Percentiles rank a stretch among this genome's conserved stretches.
Conservation (phyloP, 2,329 filamentous ascomycete species). For the Amauroascus verrucosus region DNA sequence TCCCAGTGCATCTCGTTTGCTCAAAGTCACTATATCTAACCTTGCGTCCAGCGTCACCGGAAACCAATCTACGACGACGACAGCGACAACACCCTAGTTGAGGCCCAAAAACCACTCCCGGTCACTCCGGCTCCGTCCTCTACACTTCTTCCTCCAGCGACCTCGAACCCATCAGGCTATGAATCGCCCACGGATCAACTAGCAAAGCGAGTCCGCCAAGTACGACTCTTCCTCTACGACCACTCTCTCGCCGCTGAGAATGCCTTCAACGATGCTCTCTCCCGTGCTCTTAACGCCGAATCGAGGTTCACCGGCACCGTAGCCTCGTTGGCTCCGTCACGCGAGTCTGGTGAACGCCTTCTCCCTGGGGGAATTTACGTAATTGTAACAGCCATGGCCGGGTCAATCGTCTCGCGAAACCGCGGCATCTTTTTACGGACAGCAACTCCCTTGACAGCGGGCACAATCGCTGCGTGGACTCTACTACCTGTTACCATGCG, state of each 20-base stretch:
- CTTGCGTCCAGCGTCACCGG: constrained; percentile 9
- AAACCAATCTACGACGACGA: constrained; percentile 20
- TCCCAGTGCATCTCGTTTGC: neutral
- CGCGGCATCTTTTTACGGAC: constrained; percentile 73
- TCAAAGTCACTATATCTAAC: constrained; percentile 4
- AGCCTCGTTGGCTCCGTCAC: constrained; percentile 74
- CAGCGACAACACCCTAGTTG: constrained; percentile 4
- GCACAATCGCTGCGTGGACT: constrained; percentile 70
- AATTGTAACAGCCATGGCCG: constrained; percentile 87
- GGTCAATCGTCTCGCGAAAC: constrained; percentile 81
- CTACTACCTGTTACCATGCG: constrained; percentile 81
- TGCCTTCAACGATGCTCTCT: constrained; percentile 70
- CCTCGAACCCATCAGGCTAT: constrained; percentile 9
- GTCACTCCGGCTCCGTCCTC: neutral
- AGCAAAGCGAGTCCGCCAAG: constrained; percentile 67
- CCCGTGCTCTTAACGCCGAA: constrained; percentile 73
- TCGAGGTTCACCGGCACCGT: constrained; percentile 81
- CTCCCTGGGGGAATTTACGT: constrained; percentile 88
- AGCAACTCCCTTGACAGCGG: constrained; percentile 65
- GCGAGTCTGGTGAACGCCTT: constrained; percentile 75
- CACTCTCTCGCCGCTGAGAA: constrained; percentile 68
- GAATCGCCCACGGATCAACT: constrained; percentile 72
- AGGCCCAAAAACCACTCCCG: constrained; percentile 9
- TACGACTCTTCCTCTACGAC: constrained; percentile 68
- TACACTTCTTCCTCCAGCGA: neutral